Conservation (phyloP, 257 asterid species). For the Solanum pinnatisectum region DNA sequence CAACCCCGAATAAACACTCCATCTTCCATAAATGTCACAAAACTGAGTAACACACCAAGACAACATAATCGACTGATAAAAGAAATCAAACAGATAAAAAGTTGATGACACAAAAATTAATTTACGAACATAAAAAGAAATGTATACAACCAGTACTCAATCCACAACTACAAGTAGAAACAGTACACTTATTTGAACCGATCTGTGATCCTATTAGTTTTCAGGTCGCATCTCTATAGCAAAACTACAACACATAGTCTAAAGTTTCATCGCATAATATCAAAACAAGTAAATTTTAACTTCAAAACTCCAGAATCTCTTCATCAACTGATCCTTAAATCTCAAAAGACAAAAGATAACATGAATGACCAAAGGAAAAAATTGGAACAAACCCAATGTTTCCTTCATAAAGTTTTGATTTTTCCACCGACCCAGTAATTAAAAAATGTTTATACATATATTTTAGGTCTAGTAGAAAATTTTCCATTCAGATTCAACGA, state of each 20-base stretch:
- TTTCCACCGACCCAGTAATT: neutral
- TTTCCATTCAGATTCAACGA: neutral
- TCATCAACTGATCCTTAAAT: neutral
- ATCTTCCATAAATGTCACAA: too few relatives aligned
- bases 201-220: neutral
- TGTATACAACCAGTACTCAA: too few relatives aligned
- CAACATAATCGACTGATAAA: neutral
- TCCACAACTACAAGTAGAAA: neutral
- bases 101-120: neutral
- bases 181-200: neutral
- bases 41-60: neutral
- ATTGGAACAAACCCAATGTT: neutral
- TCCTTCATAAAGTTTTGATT: neutral
- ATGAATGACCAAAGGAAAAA: neutral
- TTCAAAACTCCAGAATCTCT: neutral
- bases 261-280: neutral
- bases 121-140: too few relatives aligned
- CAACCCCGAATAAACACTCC: too few relatives aligned
- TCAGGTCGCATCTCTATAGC: neutral
- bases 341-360: neutral
- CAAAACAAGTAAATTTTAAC: neutral
- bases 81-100: neutral
- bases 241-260: neutral
- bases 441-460: neutral
- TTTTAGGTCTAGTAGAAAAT: neutral